phyloP scores from a whole-genome alignment of 805 yeast genomes.

The Candida parachauliodes region DNA sequence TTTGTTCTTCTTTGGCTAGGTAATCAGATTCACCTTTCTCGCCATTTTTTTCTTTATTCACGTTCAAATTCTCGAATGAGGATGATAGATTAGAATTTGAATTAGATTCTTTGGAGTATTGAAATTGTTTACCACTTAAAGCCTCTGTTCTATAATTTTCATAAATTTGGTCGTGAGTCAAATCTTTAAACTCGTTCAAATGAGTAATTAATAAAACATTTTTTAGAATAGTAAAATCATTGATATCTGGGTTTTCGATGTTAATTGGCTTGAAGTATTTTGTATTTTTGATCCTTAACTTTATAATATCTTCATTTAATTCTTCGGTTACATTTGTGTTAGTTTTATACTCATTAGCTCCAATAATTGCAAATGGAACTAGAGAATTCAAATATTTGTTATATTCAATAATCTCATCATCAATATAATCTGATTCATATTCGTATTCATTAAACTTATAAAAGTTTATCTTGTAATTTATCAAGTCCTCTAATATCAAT shows the following conservation, averaged over 20 bases:
- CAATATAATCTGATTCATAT: slow-evolving; percentile 45
- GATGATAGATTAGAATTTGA: neutral
- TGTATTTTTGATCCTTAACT: slow-evolving; percentile 50
- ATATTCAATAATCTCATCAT: slow-evolving; percentile 63
- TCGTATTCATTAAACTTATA: slow-evolving; percentile 68
- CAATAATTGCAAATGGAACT: slow-evolving; percentile 66
- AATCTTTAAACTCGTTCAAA: slow-evolving; percentile 82
- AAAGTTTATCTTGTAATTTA: slow-evolving; percentile 64
- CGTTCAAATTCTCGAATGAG: slow-evolving; percentile 4
- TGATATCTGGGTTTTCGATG: slow-evolving; percentile 66
- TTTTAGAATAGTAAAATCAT: slow-evolving; percentile 78
- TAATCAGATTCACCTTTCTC: slow-evolving; percentile 19
- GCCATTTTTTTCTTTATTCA: neutral
- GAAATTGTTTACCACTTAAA: slow-evolving; percentile 58
- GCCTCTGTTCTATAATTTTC: slow-evolving; percentile 90
- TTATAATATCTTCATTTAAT: slow-evolving; percentile 35
- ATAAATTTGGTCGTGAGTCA: slow-evolving; percentile 81
- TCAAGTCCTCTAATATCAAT: slow-evolving; percentile 73
- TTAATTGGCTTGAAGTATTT: slow-evolving; percentile 53
- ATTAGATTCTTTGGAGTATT: slow-evolving; percentile 18
- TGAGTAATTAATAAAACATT: slow-evolving; percentile 80
- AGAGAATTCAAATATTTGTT: slow-evolving; percentile 61
- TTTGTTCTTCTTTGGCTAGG: slow-evolving; percentile 79
- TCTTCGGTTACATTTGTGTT: slow-evolving; percentile 16
- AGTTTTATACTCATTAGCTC: slow-evolving; percentile 61